These are phyloP conservation scores for Marasmius fiardii DNA, from an alignment of 1,284 basidiomycete genomes.

Conservation along the genomic window DNA sequence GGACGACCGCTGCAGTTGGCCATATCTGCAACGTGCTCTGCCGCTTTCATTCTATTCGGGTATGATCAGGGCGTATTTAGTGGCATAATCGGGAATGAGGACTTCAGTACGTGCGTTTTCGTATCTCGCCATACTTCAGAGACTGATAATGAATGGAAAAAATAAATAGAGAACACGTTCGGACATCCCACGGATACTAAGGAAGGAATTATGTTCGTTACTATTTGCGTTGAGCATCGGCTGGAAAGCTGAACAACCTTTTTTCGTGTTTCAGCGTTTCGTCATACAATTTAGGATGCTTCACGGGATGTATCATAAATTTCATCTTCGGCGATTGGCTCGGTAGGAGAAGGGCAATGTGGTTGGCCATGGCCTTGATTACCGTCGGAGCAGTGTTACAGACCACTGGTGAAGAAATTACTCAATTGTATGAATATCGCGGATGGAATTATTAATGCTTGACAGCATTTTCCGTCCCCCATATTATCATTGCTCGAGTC, in stretches of 20 bases:
- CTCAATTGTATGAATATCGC: too few species aligned
- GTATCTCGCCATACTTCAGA: too few species aligned
- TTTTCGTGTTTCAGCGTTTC: neutral
- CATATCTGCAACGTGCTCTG: slow-evolving; percentile 4
- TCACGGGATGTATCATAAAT: slow-evolving; percentile 4
- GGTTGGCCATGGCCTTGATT: slow-evolving; percentile 6
- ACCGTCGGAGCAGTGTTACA: slow-evolving; percentile 7
- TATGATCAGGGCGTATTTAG: slow-evolving; percentile 8
- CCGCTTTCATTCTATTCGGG: slow-evolving; percentile 6
- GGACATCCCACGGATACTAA: slow-evolving; percentile 4
- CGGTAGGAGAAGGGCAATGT: slow-evolving; percentile 5
- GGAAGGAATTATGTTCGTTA: slow-evolving; percentile 4
- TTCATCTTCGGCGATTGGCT: slow-evolving; percentile 9
- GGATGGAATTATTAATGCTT: too few species aligned
- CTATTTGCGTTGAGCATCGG: too few species aligned
- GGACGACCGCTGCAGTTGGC: slow-evolving; percentile 7
- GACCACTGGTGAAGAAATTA: neutral
- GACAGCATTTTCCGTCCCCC: slow-evolving; percentile 2
- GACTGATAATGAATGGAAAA: too few species aligned
- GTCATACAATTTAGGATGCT: slow-evolving; percentile 9
- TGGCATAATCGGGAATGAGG: slow-evolving; percentile 6
- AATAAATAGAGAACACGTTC: neutral
- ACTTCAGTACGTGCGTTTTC: slow-evolving; percentile 2
- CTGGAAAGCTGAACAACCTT: too few species aligned
- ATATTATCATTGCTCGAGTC: slow-evolving; percentile 8